Conservation (phyloP, 192 early-diverging fungal genomes). For the Coemansia biformis region DNA sequence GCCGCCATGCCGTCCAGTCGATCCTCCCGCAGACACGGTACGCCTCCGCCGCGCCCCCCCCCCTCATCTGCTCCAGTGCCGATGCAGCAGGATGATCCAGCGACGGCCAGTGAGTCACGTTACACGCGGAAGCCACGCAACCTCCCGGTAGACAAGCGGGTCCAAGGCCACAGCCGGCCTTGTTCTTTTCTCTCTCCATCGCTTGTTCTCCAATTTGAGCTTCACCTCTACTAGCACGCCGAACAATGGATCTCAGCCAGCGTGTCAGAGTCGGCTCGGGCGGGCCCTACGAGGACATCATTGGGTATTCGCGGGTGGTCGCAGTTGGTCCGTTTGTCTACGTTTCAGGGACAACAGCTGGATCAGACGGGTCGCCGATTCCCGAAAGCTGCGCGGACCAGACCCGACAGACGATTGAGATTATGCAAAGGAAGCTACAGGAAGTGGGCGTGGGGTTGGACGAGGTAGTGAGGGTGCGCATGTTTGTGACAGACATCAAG, state of each 20-base stretch:
- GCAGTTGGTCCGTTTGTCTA: conserved; percentile 16
- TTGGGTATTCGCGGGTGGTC: conserved; percentile 32
- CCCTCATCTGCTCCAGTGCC: too few species aligned
- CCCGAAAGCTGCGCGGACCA: conserved; percentile 5
- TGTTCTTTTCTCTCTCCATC: too few species aligned
- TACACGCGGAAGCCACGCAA: too few species aligned
- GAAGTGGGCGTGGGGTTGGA: conserved; percentile 7
- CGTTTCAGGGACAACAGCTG: conserved; percentile 23
- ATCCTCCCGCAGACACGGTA: too few species aligned
- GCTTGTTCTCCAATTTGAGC: not conserved
- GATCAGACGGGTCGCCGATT: conserved; percentile 18
- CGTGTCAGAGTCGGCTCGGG: conserved; percentile 14
- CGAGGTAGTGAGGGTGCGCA: conserved; percentile 33
- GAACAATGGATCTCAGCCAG: conserved; percentile 1
- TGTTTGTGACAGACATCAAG: conserved; percentile 40
- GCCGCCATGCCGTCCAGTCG: too few species aligned
- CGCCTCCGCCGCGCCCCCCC: too few species aligned
- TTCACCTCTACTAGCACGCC: too few species aligned
- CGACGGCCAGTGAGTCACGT: too few species aligned
- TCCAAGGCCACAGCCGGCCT: too few species aligned
- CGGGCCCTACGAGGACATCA: conserved; percentile 23
- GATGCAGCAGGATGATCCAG: too few species aligned
- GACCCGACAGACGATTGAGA: conserved; percentile 19
- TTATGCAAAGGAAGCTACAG: conserved; percentile 12
- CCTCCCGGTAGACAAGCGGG: too few species aligned